Evolutionary conservation across 768 basidiomycete species (phyloP), one percentile per base, ranked within the genome.

Genomic region (Boletus speciosus): DNA sequence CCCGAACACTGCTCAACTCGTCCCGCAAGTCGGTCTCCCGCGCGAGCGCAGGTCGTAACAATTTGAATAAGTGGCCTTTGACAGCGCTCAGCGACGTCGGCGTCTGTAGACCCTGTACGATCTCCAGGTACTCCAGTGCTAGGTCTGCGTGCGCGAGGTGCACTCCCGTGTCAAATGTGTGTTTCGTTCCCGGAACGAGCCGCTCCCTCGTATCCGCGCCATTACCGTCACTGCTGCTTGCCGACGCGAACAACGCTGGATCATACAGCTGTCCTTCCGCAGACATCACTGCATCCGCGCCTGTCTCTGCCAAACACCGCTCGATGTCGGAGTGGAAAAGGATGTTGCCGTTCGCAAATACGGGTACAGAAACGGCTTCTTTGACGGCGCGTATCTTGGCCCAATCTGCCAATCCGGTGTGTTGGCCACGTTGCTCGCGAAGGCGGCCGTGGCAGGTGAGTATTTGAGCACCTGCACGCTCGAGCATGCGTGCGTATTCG

Each of bases 281-380:
- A 40, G 84, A 86, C 94, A 98, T 97, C 54, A 98, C 85, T 0
- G 84, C 96, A 63, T 97, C 93, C 6, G 84, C 88, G 14, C 93
- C 92, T 0, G 97, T 99, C 46, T 82, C 81, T 23, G 81, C 79
- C 32, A 99, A 73, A 69, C 94, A 98, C 11, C 76, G 74, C 47
- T 79, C 77, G 44, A 98, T 81, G 70, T 98, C 95, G n/a, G 83
- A 78, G 41, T 87, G 81, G 68, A 86, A 92, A 12, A 98, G 83
- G 55, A 98, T 83, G 69, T 98, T 98, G 29, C 97, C 97, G 69
- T 99, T 99, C 0, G 96, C 95, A 67, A 99, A 91, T 5, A 99
- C 94, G 4, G 95, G 96, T 0, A 99, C 82, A 1, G 82, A 83
- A 36, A 98, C 91, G 1, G 91, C 90, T 61, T 88, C 71, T 69